phyloP scores from a whole-genome alignment of 345 rosid species.

The Hevea brasiliensis region DNA sequence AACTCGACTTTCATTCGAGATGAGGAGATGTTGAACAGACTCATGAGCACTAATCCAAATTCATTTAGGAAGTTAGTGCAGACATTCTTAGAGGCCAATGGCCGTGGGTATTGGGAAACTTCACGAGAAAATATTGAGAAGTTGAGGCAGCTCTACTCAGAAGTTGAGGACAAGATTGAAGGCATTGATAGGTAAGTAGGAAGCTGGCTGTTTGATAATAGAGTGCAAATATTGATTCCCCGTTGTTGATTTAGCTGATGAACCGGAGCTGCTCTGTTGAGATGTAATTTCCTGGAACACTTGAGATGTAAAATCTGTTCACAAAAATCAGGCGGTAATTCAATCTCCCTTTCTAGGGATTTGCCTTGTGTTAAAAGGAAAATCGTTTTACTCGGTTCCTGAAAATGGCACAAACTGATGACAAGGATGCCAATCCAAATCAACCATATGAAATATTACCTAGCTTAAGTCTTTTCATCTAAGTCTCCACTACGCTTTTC shows the following conservation, averaged over 20 bases:
- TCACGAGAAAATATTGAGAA: conserved; percentile 72
- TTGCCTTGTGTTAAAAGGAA: too few species aligned
- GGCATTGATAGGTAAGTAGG: conserved; percentile 70
- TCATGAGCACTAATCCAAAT: conserved; percentile 84
- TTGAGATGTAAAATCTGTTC: conserved; percentile 29
- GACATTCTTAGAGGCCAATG: conserved; percentile 95
- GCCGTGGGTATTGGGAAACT: conserved; percentile 97
- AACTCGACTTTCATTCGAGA: conserved; percentile 91
- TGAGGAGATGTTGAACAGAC: conserved; percentile 85
- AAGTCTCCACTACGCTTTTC: too few species aligned
- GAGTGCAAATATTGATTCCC: conserved; percentile 17
- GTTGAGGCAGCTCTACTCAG: conserved; percentile 84
- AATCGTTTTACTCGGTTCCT: neutral
- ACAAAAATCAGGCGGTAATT: conserved; percentile 11
- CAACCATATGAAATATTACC: neutral
- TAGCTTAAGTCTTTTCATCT: too few species aligned
- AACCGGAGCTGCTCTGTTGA: conserved; percentile 8
- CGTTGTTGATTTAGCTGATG: conserved; percentile 22
- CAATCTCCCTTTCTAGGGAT: neutral
- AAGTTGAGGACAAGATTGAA: conserved; percentile 97
- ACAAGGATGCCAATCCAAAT: neutral
- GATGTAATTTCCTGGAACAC: too few species aligned
- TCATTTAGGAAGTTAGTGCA: conserved; percentile 90
- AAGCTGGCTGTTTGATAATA: neutral
- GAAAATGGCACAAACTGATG: neutral